These are phyloP conservation scores for Guyanaporus albipodus DNA, from an alignment of 768 basidiomycete genomes.

Conservation along the genomic window DNA sequence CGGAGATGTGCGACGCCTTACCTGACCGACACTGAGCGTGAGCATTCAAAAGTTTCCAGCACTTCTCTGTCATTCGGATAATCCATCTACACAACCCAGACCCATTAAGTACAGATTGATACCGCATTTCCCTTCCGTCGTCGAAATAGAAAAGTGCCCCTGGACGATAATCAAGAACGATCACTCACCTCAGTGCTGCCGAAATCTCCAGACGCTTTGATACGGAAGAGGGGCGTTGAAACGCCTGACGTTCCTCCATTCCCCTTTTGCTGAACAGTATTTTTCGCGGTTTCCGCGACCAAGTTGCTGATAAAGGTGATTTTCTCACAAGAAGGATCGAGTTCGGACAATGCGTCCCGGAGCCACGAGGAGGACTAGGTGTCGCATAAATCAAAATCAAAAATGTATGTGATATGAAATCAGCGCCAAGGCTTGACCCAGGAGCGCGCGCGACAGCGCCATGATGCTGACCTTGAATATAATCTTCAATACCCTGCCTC, in stretches of 20 bases:
- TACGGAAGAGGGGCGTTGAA: constrained; percentile 63
- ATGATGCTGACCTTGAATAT: constrained; percentile 67
- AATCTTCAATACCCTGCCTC: constrained; percentile 63
- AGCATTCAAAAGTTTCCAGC: constrained; percentile 86
- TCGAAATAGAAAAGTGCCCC: neutral
- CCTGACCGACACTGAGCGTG: constrained; percentile 64
- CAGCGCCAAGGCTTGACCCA: neutral
- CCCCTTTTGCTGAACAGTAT: constrained; percentile 12
- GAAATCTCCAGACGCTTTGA: constrained; percentile 77
- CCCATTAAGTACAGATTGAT: constrained; percentile 1
- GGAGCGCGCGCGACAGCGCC: neutral
- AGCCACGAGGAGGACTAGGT: constrained; percentile 78
- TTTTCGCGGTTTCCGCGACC: constrained; percentile 29
- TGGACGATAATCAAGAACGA: neutral
- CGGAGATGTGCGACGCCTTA: constrained; percentile 29
- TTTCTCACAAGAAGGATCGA: constrained; percentile 84
- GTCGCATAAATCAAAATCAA: neutral
- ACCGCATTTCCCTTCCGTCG: neutral
- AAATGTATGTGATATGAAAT: neutral
- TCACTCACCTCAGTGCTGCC: constrained; percentile 74
- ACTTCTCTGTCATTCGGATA: constrained; percentile 93
- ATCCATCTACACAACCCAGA: constrained; percentile 71
- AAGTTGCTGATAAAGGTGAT: constrained; percentile 82
- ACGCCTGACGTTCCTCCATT: neutral
- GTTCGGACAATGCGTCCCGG: constrained; percentile 84